phyloP scores from a whole-genome alignment of 352 stramenopile genomes.

The Pythium scleroteichum region DNA sequence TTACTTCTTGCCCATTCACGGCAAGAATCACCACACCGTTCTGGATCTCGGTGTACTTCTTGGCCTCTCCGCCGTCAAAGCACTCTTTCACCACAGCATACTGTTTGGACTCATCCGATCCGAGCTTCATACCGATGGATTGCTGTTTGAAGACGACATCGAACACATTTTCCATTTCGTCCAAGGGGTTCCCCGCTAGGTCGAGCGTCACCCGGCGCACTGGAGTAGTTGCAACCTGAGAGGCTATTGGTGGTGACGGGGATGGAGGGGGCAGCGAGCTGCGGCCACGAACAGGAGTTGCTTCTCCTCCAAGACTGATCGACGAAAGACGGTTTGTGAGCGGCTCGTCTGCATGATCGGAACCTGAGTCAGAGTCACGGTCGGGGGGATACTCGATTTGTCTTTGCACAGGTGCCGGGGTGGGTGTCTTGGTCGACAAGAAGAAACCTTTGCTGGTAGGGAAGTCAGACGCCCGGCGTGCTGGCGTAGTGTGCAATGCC shows the following conservation, averaged over 20 bases:
- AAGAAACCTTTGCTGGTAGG: constrained; percentile 25
- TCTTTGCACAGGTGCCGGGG: constrained; percentile 9
- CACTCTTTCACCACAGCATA: constrained; percentile 86
- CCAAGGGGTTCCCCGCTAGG: constrained; percentile 32
- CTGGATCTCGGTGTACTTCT: constrained; percentile 76
- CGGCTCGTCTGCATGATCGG: constrained; percentile 44
- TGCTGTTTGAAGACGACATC: constrained; percentile 89
- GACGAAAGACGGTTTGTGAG: constrained; percentile 20
- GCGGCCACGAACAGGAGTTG: constrained; percentile 2
- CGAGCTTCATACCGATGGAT: constrained; percentile 82
- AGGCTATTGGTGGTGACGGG: constrained; percentile 19
- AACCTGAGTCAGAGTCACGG: constrained; percentile 52
- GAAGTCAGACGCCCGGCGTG: constrained; percentile 18
- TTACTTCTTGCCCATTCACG: constrained; percentile 80
- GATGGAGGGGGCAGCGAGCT: constrained; percentile 15
- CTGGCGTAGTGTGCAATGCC: constrained; percentile 9
- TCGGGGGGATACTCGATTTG: constrained; percentile 29
- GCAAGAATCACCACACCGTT: constrained; percentile 80
- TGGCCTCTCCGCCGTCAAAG: constrained; percentile 71
- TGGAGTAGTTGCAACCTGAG: background rate
- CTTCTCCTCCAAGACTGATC: constrained; percentile 1
- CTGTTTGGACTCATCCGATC: constrained; percentile 62
- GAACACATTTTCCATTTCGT: constrained; percentile 78
- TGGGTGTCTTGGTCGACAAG: constrained; percentile 9
- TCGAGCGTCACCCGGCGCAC: constrained; percentile 14